A percentile compares a stretch with the other conserved stretches of the same genome.
Conservation (phyloP, 129 eudicot species). For the Mikania micrantha region DNA sequence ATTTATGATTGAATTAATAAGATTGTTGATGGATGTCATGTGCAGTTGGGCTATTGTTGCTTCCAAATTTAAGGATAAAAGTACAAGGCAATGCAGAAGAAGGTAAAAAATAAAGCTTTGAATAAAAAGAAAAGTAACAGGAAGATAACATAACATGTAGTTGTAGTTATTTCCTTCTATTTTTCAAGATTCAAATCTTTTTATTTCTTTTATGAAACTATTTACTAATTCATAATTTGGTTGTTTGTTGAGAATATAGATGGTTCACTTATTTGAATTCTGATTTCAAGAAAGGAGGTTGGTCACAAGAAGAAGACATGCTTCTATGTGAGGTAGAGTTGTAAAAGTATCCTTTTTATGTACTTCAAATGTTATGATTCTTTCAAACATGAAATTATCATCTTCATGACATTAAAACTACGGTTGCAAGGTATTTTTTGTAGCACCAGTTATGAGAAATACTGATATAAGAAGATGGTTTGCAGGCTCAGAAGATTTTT, state of each 20-base stretch:
- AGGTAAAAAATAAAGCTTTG: constrained; percentile 29
- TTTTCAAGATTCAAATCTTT: background rate
- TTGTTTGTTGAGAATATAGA: constrained; percentile 29
- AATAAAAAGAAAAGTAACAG: background rate
- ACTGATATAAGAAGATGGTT: constrained; percentile 21
- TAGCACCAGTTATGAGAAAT: background rate
- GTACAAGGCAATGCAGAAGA: constrained; percentile 50
- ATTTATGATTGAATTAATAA: too few relatives aligned
- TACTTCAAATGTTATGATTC: background rate
- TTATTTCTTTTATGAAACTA: background rate
- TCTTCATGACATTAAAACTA: background rate
- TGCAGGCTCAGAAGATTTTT: constrained; percentile 92
- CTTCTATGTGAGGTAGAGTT: constrained; percentile 62
- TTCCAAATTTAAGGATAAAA: constrained; percentile 81
- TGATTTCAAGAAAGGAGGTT: constrained; percentile 91
- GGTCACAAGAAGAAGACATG: constrained; percentile 96
- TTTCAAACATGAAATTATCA: background rate
- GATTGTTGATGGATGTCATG: background rate
- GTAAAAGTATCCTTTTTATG: background rate
- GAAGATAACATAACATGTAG: background rate
- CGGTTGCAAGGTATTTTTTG: background rate
- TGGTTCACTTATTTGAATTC: constrained; percentile 96
- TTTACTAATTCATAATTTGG: background rate
- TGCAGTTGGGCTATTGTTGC: constrained; percentile 92
- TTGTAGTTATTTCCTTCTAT: background rate